Base-by-base conservation (phyloP, 352 stramenopile species). In the Globisporangium acanthophoron region DNA sequence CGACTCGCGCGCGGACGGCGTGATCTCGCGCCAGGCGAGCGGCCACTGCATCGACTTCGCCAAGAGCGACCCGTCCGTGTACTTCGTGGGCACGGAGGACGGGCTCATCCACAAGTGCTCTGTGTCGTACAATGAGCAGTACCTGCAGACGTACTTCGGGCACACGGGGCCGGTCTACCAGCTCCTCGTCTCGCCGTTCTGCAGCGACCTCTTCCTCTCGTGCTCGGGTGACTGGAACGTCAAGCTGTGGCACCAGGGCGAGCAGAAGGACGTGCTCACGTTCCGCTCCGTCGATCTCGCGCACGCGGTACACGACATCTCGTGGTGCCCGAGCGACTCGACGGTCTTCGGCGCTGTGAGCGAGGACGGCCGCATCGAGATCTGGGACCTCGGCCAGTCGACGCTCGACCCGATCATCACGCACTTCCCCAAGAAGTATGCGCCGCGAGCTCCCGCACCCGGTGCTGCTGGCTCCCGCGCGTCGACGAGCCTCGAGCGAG, bases 111-210 rank as follows among this genome's bases (percentile, higher is more conserved):
- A 98, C 75, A 94, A 94, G 54, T 97, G 91, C 63, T 96, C 83
- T 8, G 77, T 89, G 16, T 96, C 85, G 57, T 98, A 98, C 85
- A 97, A 95, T 59, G 92, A 97, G 59, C 88, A 97, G 66, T 97
- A 97, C 56, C 66, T 98, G 46, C 80, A 97, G 58, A 97, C 87
- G 35, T 97, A 96, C 61, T 69, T 70, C 21, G 88, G 83, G 0
- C 91, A 98, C 64, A 88, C 73, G 0, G 92, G 85, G 1, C 91
- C 92, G 0, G 88, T 97, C 33, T 97, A 97, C 70, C 78, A 87
- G 54, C 63, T 98, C 15, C 65, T 88, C 0, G 89, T 90, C 44
- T 96, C 84, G 40, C 88, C 88, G 1, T 97, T 96, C 59, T 96
- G 73, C 44, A 76, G 66, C 27, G 74, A 93, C 29, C 52, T 92